Conservation (phyloP, 176 grass and related monocot species). For the Aegilops bicornis region DNA sequence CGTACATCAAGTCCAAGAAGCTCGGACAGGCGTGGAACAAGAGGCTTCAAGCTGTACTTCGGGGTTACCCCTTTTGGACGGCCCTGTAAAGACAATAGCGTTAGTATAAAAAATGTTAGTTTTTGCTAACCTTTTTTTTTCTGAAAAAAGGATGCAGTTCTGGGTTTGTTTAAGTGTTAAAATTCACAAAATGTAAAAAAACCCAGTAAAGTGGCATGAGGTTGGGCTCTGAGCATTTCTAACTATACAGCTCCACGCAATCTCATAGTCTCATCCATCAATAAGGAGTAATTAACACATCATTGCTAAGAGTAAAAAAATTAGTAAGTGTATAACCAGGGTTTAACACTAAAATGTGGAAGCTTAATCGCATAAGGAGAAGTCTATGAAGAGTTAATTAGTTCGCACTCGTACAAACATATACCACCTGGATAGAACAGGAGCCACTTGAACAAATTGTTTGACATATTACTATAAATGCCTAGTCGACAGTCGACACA, state of each 20-base stretch:
- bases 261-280: neutral
- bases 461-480: neutral
- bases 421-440: no score
- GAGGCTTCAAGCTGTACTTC: constrained; percentile 73
- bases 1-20: constrained; percentile 55
- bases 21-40: constrained; percentile 57
- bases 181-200: no score
- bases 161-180: no score
- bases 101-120: neutral
- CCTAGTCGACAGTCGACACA: no score
- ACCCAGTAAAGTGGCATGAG: neutral
- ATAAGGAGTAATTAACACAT: neutral
- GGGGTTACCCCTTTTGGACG: constrained; percentile 68
- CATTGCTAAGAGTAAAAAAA: neutral
- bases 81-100: constrained; percentile 19
- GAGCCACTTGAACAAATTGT: neutral
- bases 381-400: neutral
- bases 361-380: neutral
- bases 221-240: neutral
- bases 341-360: neutral
- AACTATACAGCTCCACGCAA: neutral
- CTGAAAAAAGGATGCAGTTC: neutral
- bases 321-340: neutral
- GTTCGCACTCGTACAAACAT: no score
- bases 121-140: neutral